phyloP scores from a whole-genome alignment of 352 stramenopile species.

The Pythium aquatile region DNA sequence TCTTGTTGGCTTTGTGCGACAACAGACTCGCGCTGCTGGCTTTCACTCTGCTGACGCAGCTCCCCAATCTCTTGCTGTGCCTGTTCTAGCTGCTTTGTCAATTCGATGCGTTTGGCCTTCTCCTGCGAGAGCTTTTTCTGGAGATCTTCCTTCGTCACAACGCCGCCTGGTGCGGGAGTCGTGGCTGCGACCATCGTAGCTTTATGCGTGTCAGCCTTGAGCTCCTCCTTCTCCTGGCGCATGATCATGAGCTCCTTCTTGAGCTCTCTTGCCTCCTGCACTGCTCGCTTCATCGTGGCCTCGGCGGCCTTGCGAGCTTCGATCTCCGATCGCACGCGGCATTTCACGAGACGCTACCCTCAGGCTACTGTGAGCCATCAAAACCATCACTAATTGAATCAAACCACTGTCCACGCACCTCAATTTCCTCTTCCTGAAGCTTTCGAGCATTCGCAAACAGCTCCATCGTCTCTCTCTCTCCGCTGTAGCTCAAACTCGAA shows the following conservation, averaged over 20 bases:
- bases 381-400: neutral
- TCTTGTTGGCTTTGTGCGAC: slow-evolving; percentile 15
- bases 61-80: slow-evolving; percentile 7
- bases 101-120: slow-evolving; percentile 24
- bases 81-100: slow-evolving; percentile 9
- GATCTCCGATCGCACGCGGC: slow-evolving; percentile 68
- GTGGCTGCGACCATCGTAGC: slow-evolving; percentile 17
- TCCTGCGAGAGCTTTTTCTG: slow-evolving; percentile 39
- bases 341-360: slow-evolving; percentile 67
- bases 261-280: slow-evolving; percentile 66
- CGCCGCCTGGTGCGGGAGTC: slow-evolving; percentile 17
- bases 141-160: slow-evolving; percentile 28
- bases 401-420: slow-evolving; percentile 28
- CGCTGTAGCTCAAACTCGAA: too few species aligned
- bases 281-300: slow-evolving; percentile 70
- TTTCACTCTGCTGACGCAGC: slow-evolving; percentile 13
- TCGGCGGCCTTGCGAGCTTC: slow-evolving; percentile 70
- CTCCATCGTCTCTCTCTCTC: slow-evolving; percentile 13
- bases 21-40: slow-evolving; percentile 13
- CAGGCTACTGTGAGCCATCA: neutral
- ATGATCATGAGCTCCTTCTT: slow-evolving; percentile 78
- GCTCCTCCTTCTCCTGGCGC: slow-evolving; percentile 72
- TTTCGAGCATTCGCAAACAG: slow-evolving; percentile 51
- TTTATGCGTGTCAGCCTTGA: slow-evolving; percentile 28
- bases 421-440: slow-evolving; percentile 59